Evolutionary conservation across 441 rosid genomes (phyloP).

Genomic region (Gossypium davidsonii): DNA sequence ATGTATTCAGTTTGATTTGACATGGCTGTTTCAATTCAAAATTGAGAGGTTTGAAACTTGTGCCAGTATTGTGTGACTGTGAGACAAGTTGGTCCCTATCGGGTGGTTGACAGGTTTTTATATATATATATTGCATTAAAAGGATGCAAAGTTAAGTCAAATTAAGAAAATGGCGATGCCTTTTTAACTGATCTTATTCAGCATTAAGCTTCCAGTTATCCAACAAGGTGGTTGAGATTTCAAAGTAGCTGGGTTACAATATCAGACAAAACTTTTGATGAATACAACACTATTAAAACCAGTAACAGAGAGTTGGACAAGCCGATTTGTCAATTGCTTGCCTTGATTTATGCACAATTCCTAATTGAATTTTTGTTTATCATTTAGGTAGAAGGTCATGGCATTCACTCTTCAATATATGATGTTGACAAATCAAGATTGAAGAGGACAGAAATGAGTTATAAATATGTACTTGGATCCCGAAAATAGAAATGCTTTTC

Average conservation of each 20-base stretch:
- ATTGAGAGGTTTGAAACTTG: neutral
- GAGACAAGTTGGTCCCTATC: neutral
- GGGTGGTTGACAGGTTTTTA: constrained; percentile 1
- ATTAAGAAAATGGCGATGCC: neutral
- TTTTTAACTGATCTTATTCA: neutral
- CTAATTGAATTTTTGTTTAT: no score
- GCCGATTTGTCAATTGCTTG: constrained; percentile 3
- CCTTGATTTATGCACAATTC: neutral
- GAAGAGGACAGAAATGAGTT: neutral
- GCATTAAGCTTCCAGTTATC: neutral
- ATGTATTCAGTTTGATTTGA: neutral
- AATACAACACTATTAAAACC: neutral
- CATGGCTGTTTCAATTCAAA: neutral
- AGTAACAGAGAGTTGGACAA: neutral
- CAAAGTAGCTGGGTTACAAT: neutral
- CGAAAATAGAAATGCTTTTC: neutral
- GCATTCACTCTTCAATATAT: neutral
- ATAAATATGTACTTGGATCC: neutral
- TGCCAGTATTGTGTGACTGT: neutral
- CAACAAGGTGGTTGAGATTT: constrained; percentile 1
- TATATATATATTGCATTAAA: neutral
- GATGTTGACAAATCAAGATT: neutral
- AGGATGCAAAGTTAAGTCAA: neutral
- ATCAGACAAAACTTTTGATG: neutral
- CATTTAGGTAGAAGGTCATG: neutral